phyloP scores from a whole-genome alignment of 148 eudicot genomes.

The Rhododendron molle region DNA sequence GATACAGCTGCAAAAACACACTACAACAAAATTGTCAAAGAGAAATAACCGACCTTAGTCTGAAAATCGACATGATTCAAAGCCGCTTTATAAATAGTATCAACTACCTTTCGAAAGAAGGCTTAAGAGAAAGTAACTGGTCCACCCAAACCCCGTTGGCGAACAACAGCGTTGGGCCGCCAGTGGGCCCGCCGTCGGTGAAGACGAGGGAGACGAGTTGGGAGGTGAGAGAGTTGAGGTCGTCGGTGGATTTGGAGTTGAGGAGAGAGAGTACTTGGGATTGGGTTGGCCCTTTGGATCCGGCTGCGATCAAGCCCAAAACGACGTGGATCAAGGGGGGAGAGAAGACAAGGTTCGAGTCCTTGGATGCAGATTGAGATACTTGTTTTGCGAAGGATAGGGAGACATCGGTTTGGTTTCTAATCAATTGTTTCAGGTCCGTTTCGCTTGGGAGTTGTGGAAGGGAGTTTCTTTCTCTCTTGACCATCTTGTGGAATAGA shows the following conservation, averaged over 20 bases:
- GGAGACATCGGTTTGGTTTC: conserved; percentile 59
- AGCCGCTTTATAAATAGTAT: conserved; percentile 48
- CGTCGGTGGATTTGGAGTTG: conserved; percentile 41
- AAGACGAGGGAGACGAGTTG: conserved; percentile 45
- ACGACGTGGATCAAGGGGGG: conserved; percentile 68
- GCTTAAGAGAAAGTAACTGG: conserved; percentile 36
- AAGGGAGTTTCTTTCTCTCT: no score
- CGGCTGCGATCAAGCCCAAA: conserved; percentile 65
- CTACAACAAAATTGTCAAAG: background rate
- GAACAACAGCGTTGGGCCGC: conserved; percentile 60
- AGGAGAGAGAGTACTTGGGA: conserved; percentile 58
- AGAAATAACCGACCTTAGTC: conserved; percentile 38
- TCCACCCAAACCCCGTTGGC: conserved; percentile 85
- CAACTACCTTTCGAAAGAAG: conserved; percentile 49
- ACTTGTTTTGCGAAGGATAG: conserved; percentile 36
- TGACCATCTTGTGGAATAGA: no score
- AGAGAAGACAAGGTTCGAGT: conserved; percentile 49
- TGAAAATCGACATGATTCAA: conserved; percentile 65
- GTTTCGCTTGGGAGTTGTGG: conserved; percentile 14
- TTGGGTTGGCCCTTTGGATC: conserved; percentile 58
- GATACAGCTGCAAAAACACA: background rate
- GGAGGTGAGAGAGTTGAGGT: conserved; percentile 64
- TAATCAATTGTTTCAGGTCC: conserved; percentile 56
- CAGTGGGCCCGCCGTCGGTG: conserved; percentile 43
- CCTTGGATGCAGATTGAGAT: conserved; percentile 17